These are phyloP conservation scores for Pyrenula massariospora DNA, from an alignment of 495 filamentous ascomycete genomes.

Conservation along the genomic window DNA sequence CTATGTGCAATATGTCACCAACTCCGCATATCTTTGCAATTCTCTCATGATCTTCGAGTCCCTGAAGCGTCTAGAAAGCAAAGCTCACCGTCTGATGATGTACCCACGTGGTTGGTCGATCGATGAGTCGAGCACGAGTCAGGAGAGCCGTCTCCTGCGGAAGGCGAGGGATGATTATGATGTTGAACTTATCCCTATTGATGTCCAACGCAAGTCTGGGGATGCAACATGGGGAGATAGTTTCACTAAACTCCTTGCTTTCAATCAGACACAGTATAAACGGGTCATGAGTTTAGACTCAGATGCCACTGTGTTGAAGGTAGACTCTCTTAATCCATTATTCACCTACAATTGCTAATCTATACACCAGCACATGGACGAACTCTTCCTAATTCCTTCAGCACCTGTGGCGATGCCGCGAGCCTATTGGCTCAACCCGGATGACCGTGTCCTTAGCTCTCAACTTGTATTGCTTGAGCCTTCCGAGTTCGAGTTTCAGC, in stretches of 20 bases:
- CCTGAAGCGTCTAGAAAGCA: conserved; percentile 45
- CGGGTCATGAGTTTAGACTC: conserved; percentile 61
- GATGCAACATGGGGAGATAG: conserved; percentile 48
- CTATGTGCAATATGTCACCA: conserved; percentile 63
- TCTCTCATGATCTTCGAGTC: conserved; percentile 64
- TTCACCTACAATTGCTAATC: neutral
- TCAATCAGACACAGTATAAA: conserved; percentile 55
- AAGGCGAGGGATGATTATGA: conserved; percentile 50
- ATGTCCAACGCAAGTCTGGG: conserved; percentile 36
- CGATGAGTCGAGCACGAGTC: conserved; percentile 19
- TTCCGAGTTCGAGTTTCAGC: conserved; percentile 37
- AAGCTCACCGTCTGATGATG: conserved; percentile 54
- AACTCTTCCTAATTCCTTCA: conserved; percentile 60
- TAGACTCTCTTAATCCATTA: neutral
- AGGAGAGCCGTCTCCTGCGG: conserved; percentile 42
- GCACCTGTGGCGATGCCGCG: conserved; percentile 51
- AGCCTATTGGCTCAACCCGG: conserved; percentile 57
- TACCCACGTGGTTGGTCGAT: conserved; percentile 47
- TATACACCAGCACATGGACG: conserved; percentile 44
- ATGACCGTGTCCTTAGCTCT: conserved; percentile 41
- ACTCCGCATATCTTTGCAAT: conserved; percentile 60
- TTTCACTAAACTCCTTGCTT: conserved; percentile 59
- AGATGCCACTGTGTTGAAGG: conserved; percentile 47
- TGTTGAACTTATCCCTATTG: conserved; percentile 47
- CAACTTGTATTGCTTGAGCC: conserved; percentile 57